These are phyloP conservation scores for Chrysochromulina tobinii DNA, from an alignment of 78 protist genomes.

Conservation along the genomic window DNA sequence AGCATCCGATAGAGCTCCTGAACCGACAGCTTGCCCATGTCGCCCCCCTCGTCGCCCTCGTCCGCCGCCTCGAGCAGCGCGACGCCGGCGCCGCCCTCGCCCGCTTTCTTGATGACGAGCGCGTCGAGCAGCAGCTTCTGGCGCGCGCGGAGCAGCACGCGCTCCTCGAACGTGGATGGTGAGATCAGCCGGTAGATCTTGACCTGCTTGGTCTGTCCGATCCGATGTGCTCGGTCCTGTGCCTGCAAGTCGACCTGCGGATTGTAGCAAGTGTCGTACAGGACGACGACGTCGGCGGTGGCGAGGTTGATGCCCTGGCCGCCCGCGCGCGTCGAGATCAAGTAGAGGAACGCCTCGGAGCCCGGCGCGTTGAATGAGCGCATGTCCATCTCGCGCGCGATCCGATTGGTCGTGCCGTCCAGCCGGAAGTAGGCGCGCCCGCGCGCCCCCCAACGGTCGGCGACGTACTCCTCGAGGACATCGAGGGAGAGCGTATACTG, in stretches of 20 bases:
- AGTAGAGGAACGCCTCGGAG: slow-evolving; percentile 15
- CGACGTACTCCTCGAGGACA: slow-evolving; percentile 52
- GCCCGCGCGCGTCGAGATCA: slow-evolving; percentile 67
- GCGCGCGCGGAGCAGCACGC: not conserved
- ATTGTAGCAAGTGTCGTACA: slow-evolving; percentile 63
- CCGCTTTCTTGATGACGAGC: no score
- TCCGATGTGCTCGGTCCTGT: slow-evolving; percentile 34
- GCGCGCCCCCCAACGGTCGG: not conserved
- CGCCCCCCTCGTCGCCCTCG: no score
- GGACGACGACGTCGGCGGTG: slow-evolving; percentile 51
- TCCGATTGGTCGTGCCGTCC: slow-evolving; percentile 49
- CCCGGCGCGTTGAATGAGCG: slow-evolving; percentile 8
- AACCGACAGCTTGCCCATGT: no score
- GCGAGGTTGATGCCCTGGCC: slow-evolving; percentile 60
- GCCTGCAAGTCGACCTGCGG: slow-evolving; percentile 57
- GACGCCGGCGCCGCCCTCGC: no score
- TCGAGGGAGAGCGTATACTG: slow-evolving; percentile 67
- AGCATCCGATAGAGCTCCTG: no score
- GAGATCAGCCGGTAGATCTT: slow-evolving; percentile 43
- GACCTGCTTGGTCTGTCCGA: slow-evolving; percentile 62
- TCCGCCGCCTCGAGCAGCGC: no score
- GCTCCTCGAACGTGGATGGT: not conserved
- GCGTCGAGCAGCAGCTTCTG: no score
- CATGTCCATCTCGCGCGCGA: slow-evolving; percentile 33
- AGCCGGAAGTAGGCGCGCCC: slow-evolving; percentile 39